These are phyloP conservation scores for Coccomyxa subellipsoidea DNA, from an alignment of 163 green algal genomes.

Conservation along the genomic window DNA sequence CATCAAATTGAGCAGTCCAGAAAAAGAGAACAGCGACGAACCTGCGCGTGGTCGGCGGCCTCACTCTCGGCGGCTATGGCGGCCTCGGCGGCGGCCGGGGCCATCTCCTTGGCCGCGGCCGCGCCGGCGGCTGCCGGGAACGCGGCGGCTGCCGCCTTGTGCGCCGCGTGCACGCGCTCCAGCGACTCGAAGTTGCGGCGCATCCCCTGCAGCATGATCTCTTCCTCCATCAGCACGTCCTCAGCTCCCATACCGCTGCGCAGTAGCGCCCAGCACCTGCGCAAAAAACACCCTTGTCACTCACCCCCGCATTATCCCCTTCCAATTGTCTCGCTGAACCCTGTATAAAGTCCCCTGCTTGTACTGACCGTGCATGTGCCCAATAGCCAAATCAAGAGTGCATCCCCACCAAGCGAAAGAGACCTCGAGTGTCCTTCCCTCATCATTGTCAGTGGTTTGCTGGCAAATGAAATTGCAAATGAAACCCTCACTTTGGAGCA, in stretches of 20 bases:
- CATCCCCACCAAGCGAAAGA: too few species aligned
- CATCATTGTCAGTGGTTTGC: too few species aligned
- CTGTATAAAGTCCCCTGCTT: too few species aligned
- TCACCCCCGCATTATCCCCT: too few species aligned
- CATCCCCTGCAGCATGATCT: conserved; percentile 1
- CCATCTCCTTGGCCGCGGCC: conserved; percentile 15
- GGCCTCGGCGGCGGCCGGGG: conserved; percentile 50
- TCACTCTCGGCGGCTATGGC: conserved; percentile 67
- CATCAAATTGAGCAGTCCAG: too few species aligned
- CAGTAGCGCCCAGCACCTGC: conserved; percentile 9
- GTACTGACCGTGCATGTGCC: too few species aligned
- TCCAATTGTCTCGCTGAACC: too few species aligned
- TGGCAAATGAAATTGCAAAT: too few species aligned
- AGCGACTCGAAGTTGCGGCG: neutral
- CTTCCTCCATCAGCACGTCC: conserved; percentile 6
- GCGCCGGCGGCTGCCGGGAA: neutral
- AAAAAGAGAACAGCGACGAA: neutral
- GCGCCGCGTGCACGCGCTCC: conserved; percentile 2
- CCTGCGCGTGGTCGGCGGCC: conserved; percentile 12
- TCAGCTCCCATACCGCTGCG: neutral
- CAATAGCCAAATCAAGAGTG: too few species aligned
- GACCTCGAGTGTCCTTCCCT: too few species aligned
- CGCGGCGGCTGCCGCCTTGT: neutral
- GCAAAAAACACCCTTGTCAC: too few species aligned
- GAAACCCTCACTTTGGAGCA: too few species aligned